phyloP scores from a whole-genome alignment of 2,329 filamentous ascomycete species.

The Meredithiella fracta region DNA sequence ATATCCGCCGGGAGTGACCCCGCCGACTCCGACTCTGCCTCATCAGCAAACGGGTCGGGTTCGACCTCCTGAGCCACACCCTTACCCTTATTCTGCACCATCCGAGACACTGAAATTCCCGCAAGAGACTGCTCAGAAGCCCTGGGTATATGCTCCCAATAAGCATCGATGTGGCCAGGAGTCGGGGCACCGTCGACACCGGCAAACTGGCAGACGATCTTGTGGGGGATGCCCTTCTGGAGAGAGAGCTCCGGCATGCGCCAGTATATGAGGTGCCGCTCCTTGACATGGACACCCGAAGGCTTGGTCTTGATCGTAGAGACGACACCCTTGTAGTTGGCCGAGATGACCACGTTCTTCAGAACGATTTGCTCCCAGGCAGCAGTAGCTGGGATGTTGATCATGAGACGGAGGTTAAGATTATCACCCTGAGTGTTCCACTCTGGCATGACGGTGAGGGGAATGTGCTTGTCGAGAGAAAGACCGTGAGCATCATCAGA shows the following conservation, averaged over 20 bases:
- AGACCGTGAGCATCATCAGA: conserved; percentile 39
- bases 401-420: conserved; percentile 59
- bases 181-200: conserved; percentile 55
- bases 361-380: conserved; percentile 18
- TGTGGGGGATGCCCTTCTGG: conserved; percentile 39
- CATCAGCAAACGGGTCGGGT: conserved; percentile 54
- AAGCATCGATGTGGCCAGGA: conserved; percentile 63
- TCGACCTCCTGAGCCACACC: conserved; percentile 22
- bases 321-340: conserved; percentile 53
- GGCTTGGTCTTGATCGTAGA: conserved; percentile 61
- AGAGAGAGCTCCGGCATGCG: conserved; percentile 49
- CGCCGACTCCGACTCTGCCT: conserved; percentile 17
- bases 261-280: conserved; percentile 67
- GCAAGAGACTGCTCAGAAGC: conserved; percentile 19
- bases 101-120: conserved; percentile 47
- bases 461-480: conserved; percentile 40
- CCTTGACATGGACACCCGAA: conserved; percentile 59
- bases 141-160: conserved; percentile 47
- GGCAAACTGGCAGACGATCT: conserved; percentile 67
- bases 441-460: conserved; percentile 53
- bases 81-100: conserved; percentile 37
- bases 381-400: conserved; percentile 3
- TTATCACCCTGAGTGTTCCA: conserved; percentile 80
- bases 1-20: conserved; percentile 18
- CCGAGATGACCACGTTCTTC: conserved; percentile 60